Evolutionary conservation across 176 grass and related monocot genomes (phyloP).

Genomic region (Saccharum spontaneum): DNA sequence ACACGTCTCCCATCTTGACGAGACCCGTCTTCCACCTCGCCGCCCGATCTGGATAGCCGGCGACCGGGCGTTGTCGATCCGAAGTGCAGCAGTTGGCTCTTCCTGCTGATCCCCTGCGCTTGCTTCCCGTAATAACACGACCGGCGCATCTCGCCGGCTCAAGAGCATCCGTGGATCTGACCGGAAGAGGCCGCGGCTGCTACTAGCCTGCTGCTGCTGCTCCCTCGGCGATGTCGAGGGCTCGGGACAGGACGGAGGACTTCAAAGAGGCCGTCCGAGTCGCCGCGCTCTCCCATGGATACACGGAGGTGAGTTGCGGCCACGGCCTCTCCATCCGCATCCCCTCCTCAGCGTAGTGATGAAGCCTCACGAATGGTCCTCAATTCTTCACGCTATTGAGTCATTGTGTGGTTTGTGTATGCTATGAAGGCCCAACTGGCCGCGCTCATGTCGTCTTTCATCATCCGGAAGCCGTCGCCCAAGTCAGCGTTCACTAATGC

Average conservation of each 20-base stretch:
- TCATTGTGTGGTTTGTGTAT: background rate
- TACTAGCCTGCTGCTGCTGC: background rate
- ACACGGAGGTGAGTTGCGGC: slow-evolving; percentile 57
- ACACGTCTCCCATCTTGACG: slow-evolving; percentile 11
- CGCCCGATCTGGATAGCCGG: slow-evolving; percentile 26
- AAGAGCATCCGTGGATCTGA: slow-evolving; percentile 29
- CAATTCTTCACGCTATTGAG: background rate
- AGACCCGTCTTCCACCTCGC: background rate
- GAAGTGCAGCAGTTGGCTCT: background rate
- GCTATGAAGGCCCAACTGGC: slow-evolving; percentile 66
- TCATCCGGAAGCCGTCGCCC: slow-evolving; percentile 69
- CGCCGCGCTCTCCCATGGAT: slow-evolving; percentile 60
- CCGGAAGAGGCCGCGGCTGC: slow-evolving; percentile 10
- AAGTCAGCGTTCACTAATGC: slow-evolving; percentile 74
- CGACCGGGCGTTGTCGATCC: background rate
- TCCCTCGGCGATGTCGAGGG: slow-evolving; percentile 59
- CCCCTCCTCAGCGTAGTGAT: background rate
- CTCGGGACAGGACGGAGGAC: slow-evolving; percentile 82
- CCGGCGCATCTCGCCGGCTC: background rate
- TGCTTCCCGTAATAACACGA: background rate
- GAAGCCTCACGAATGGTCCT: background rate
- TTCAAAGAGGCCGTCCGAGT: slow-evolving; percentile 72
- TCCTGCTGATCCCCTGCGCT: background rate
- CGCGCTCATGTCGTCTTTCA: slow-evolving; percentile 76
- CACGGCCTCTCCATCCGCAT: background rate